phyloP scores from a whole-genome alignment of 73 alveolate genomes.

The Tetrahymena borealis region DNA sequence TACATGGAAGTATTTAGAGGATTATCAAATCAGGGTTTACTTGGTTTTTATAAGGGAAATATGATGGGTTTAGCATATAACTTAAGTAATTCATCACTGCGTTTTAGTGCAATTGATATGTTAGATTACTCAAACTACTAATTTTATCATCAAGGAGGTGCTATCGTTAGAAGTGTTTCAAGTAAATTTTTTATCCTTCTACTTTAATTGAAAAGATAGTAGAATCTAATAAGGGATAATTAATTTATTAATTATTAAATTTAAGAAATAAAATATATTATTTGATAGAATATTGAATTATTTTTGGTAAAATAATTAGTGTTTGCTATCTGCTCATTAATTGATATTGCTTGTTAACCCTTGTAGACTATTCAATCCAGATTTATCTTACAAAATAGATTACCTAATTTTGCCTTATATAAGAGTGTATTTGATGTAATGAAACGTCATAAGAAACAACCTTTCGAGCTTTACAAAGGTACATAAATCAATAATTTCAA shows the following conservation, averaged over 20 bases:
- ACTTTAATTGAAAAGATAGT: not conserved
- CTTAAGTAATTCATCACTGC: not conserved
- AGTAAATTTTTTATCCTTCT: conserved; percentile 3
- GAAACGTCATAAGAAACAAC: conserved; percentile 17
- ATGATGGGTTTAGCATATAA: conserved; percentile 30
- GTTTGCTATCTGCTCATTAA: conserved; percentile 5
- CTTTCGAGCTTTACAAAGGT: conserved; percentile 48
- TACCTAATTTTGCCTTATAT: conserved; percentile 56
- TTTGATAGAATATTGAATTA: not conserved
- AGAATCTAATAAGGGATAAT: too few species aligned
- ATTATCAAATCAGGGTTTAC: conserved; percentile 49
- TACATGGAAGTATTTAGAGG: conserved; percentile 50
- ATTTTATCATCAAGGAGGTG: not conserved
- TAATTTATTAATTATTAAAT: too few species aligned
- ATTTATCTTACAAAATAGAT: conserved; percentile 55
- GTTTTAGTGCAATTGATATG: not conserved
- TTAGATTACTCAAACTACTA: not conserved
- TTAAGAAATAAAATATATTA: too few species aligned
- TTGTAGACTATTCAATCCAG: conserved; percentile 55
- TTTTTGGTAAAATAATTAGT: not conserved
- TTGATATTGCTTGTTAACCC: conserved; percentile 48
- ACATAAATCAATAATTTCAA: not conserved
- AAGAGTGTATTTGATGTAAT: conserved; percentile 20
- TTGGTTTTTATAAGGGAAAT: conserved; percentile 69
- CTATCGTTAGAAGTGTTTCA: not conserved